These are phyloP conservation scores for Astrothelium subdiscretum DNA, from an alignment of 495 filamentous ascomycete genomes.

Conservation along the genomic window DNA sequence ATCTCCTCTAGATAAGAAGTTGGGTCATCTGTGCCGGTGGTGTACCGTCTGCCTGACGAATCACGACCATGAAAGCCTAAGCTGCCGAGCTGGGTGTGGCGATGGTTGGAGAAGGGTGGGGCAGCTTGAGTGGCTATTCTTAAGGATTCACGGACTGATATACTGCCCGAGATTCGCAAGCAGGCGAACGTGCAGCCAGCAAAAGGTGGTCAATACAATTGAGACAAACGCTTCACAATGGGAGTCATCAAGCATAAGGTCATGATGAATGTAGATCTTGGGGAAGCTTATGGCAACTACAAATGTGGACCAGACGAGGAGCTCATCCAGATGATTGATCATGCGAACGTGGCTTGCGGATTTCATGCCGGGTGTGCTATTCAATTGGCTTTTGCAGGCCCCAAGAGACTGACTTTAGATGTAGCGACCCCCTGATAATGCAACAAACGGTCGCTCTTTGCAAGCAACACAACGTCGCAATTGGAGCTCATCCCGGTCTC, in stretches of 20 bases:
- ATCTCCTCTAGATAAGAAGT: neutral
- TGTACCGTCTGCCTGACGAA: neutral
- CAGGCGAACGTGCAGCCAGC: neutral
- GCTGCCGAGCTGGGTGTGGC: neutral
- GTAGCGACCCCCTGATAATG: conserved; percentile 49
- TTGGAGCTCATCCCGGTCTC: conserved; percentile 51
- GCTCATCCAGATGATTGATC: conserved; percentile 42
- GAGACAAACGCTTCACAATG: conserved; percentile 21
- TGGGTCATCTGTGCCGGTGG: neutral
- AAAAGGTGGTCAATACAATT: neutral
- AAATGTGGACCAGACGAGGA: conserved; percentile 43
- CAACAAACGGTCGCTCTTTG: conserved; percentile 42
- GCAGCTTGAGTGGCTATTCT: neutral
- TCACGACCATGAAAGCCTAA: neutral
- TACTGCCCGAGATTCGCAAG: neutral
- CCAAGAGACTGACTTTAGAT: neutral
- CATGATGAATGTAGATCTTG: conserved; percentile 42
- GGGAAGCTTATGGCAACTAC: conserved; percentile 41
- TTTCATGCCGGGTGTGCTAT: conserved; percentile 38
- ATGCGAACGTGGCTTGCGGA: conserved; percentile 53
- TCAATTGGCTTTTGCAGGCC: neutral
- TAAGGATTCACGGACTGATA: neutral
- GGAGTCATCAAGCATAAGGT: conserved; percentile 37
- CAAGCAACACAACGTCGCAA: conserved; percentile 40
- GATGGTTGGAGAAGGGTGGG: neutral